phyloP scores from a whole-genome alignment of 1,284 basidiomycete species.

The Afroboletus lepidellus region DNA sequence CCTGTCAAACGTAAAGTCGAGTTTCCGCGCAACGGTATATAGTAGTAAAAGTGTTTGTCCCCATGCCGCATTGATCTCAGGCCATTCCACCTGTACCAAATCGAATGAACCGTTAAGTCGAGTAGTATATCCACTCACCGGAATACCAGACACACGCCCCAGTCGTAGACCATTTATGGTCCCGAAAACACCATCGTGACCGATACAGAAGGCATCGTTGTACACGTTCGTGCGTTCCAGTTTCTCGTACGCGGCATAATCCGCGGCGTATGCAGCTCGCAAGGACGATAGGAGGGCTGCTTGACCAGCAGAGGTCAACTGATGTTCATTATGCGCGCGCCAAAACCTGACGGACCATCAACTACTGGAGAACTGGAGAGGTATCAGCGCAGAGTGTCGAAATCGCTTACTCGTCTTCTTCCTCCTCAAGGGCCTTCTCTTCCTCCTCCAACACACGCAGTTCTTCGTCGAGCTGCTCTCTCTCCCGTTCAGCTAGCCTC shows the following conservation, averaged over 20 bases:
- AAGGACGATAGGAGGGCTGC: constrained; percentile 68
- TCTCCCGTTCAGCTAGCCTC: constrained; percentile 70
- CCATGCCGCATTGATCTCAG: constrained; percentile 99
- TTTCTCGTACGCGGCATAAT: constrained; percentile 76
- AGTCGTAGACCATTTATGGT: constrained; percentile 96
- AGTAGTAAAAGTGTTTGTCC: constrained; percentile 92
- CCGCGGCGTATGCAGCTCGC: constrained; percentile 72
- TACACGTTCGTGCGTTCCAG: constrained; percentile 96
- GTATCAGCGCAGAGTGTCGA: neutral
- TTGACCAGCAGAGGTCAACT: constrained; percentile 65
- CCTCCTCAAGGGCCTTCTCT: constrained; percentile 71
- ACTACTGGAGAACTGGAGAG: neutral
- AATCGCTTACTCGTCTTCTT: constrained; percentile 72
- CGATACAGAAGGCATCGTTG: constrained; percentile 98
- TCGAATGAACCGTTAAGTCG: constrained; percentile 6
- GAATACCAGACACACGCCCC: constrained; percentile 79
- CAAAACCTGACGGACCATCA: constrained; percentile 67
- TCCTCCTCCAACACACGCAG: constrained; percentile 69
- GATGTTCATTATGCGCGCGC: constrained; percentile 72
- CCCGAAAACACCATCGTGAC: constrained; percentile 90
- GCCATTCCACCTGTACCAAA: constrained; percentile 82
- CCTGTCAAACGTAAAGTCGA: constrained; percentile 86
- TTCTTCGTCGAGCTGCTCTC: constrained; percentile 73
- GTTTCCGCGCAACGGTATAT: constrained; percentile 86
- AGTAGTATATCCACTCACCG: constrained; percentile 43